These are phyloP conservation scores for Aulographum hederae DNA, from an alignment of 2,329 filamentous ascomycete species.

Conservation along the genomic window DNA sequence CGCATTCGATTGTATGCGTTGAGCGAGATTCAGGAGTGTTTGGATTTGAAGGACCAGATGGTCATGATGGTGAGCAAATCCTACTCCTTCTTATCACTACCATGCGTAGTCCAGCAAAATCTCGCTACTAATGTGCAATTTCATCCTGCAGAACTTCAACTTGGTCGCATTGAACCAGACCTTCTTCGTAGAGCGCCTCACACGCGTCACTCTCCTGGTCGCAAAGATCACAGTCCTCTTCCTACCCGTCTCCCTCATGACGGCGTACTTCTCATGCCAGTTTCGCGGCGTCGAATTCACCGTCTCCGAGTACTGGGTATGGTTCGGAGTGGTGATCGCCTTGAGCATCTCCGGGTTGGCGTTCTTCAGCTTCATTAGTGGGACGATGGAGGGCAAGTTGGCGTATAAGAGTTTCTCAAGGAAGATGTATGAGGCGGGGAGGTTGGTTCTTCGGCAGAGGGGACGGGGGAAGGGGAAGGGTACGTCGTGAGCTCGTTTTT, in stretches of 20 bases:
- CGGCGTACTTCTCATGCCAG: constrained; percentile 53
- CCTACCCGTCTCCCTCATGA: constrained; percentile 57
- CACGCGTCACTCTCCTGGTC: constrained; percentile 51
- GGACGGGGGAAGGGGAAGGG: no score
- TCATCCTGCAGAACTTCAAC: constrained; percentile 48
- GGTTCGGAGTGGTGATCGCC: constrained; percentile 44
- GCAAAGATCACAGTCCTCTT: constrained; percentile 62
- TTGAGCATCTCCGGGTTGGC: constrained; percentile 40
- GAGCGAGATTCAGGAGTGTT: constrained; percentile 41
- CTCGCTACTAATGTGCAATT: neutral
- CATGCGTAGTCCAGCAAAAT: neutral
- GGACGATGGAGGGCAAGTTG: constrained; percentile 36
- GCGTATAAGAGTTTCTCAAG: no score
- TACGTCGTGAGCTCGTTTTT: no score
- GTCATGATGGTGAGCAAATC: constrained; percentile 41
- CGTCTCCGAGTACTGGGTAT: constrained; percentile 45
- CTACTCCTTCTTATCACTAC: neutral
- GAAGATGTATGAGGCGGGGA: no score
- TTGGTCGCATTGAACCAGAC: constrained; percentile 61
- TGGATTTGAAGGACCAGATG: constrained; percentile 52
- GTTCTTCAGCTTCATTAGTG: constrained; percentile 36
- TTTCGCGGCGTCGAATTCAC: constrained; percentile 43
- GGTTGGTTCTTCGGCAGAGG: no score
- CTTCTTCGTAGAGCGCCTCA: constrained; percentile 51
- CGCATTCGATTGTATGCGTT: constrained; percentile 42